phyloP scores from a whole-genome alignment of 495 filamentous ascomycete genomes.

The Clavariopsis aquatica region DNA sequence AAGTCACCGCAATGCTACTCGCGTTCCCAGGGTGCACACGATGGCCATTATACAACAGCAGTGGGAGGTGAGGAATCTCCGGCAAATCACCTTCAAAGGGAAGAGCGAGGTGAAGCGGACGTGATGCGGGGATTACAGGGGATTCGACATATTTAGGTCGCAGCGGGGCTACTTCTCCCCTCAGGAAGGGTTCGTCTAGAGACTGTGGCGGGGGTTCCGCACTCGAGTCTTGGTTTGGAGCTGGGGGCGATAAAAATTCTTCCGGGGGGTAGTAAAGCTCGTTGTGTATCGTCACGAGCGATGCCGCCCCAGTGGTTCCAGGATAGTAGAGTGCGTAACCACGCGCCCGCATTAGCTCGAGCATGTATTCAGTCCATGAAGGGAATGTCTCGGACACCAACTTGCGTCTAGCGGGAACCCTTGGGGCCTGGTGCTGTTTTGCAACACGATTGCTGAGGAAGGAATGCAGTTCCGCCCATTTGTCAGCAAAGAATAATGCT shows the following conservation, averaged over 20 bases:
- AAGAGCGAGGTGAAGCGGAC: constrained; percentile 41
- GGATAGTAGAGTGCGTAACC: constrained; percentile 79
- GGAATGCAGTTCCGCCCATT: constrained; percentile 78
- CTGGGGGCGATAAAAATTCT: constrained; percentile 52
- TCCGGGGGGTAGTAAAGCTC: constrained; percentile 72
- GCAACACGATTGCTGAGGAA: constrained; percentile 64
- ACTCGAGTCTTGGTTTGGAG: constrained; percentile 1
- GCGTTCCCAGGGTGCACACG: constrained; percentile 6
- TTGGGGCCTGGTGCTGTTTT: constrained; percentile 32
- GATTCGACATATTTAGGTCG: constrained; percentile 30
- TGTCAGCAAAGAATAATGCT: constrained; percentile 75
- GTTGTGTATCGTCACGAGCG: constrained; percentile 68
- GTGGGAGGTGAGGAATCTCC: constrained; percentile 42
- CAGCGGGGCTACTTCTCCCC: constrained; percentile 26
- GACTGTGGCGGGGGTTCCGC: constrained; percentile 9
- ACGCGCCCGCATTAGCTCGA: constrained; percentile 68
- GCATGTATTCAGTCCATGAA: constrained; percentile 73
- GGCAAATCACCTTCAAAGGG: constrained; percentile 46
- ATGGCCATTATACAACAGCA: constrained; percentile 38
- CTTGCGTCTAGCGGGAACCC: constrained; percentile 20
- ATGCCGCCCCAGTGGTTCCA: constrained; percentile 50
- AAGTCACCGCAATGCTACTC: constrained; percentile 10
- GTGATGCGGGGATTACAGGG: constrained; percentile 14
- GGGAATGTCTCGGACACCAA: constrained; percentile 56
- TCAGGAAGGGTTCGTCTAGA: constrained; percentile 38